phyloP scores from a whole-genome alignment of 768 basidiomycete genomes.

The Calocera cornea region DNA sequence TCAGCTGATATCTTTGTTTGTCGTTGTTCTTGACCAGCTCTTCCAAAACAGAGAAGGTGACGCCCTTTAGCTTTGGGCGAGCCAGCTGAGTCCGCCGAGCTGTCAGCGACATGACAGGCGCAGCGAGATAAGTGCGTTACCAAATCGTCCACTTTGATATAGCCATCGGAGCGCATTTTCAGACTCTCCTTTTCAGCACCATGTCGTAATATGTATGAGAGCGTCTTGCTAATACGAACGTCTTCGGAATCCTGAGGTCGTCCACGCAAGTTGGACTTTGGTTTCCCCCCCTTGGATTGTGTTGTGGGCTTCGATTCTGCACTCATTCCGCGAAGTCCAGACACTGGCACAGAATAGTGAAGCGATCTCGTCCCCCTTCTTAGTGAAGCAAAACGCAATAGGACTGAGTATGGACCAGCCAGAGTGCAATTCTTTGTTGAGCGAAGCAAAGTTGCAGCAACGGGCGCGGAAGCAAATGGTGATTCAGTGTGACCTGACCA shows the following conservation, averaged over 20 bases:
- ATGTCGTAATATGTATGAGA: slow-evolving; percentile 87
- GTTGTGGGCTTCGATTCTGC: not conserved
- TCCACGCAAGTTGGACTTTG: slow-evolving; percentile 9
- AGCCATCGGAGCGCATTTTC: slow-evolving; percentile 70
- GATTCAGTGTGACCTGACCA: too few species aligned
- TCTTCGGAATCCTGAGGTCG: slow-evolving; percentile 44
- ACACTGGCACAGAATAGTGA: not conserved
- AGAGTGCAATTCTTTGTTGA: too few species aligned
- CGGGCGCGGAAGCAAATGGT: too few species aligned
- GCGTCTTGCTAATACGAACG: slow-evolving; percentile 64
- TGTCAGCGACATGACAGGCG: not conserved
- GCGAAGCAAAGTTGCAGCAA: too few species aligned
- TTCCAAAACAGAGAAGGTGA: slow-evolving; percentile 43
- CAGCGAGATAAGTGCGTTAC: slow-evolving; percentile 36
- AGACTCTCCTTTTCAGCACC: slow-evolving; percentile 67
- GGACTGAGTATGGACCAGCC: not conserved
- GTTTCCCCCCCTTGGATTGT: slow-evolving; percentile 1
- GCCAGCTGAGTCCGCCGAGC: slow-evolving; percentile 37
- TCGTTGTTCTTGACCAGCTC: slow-evolving; percentile 52
- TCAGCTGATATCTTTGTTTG: slow-evolving; percentile 51
- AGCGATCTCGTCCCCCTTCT: not conserved
- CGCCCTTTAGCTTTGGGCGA: slow-evolving; percentile 48
- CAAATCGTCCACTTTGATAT: slow-evolving; percentile 64
- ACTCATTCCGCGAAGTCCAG: not conserved
- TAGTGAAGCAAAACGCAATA: not conserved